Base-by-base conservation (phyloP, 2,329 filamentous ascomycete species). In the Epichloe bromicola region DNA sequence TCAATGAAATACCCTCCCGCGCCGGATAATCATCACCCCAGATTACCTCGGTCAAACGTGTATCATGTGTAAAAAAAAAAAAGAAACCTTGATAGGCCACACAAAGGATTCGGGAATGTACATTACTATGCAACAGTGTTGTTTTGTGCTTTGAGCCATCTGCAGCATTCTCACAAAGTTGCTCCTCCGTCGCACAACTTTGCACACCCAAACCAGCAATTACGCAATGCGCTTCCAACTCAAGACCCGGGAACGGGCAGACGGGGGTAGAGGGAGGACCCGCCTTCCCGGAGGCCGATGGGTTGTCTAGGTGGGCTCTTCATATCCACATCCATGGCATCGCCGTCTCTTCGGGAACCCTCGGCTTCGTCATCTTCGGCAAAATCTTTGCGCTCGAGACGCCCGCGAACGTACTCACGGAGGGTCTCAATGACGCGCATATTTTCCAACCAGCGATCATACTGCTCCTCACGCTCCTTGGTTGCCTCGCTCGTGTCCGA, bases 381-480 rank as follows among this genome's bases (percentile, higher is more conserved):
- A 57, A 76, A 84, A 50, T 82, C 76, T 57, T 70, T 70, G 36
- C 71, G 71, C 51, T 78, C 70, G n/a, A 84, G 70, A 34, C 79
- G 74, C 11, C 75, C 69, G 45, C 71, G 72, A 49, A 85, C 71
- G 54, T 79, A 77, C 55, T 76, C 74, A 39, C 79, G 72, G 38
- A 85, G 72, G 42, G 70, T 74, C 67, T 84, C 81, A 49, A 84
- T 80, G 48, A 78, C 73, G 37, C 80, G 79, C 62, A 84, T 77
- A 60, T 83, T 81, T 65, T 82, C 78, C 12, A 84, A 67, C 80
- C 80, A 84, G 51, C 73, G 70, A 59, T 84, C 80, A 61, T 83
- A 80, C 50, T 74, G 74, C 62, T 81, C 78, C 60, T 82, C 79
- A 26, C 76, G 75, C 59, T 80, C 76, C 51, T 74, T 74, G 41